A percentile compares a stretch with the other conserved stretches of the same genome.
phyloP scores from a whole-genome alignment of 2,329 filamentous ascomycete genomes.

The Colletotrichum tofieldiae region DNA sequence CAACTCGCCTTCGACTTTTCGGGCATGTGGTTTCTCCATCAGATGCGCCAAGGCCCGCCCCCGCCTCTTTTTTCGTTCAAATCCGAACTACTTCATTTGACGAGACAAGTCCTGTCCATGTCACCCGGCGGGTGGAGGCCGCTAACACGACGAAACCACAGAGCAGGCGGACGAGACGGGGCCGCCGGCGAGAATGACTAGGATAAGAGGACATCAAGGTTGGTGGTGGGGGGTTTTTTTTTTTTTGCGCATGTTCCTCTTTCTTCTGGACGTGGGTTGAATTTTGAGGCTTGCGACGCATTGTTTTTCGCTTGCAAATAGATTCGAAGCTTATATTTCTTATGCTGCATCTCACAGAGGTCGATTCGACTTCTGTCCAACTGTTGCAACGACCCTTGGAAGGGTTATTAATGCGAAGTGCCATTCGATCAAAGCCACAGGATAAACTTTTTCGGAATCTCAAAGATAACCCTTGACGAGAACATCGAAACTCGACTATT shows the following conservation, averaged over 20 bases:
- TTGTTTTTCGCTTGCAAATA: background rate
- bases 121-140: constrained; percentile 29
- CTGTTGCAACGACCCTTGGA: background rate
- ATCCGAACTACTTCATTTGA: constrained; percentile 3
- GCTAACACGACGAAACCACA: constrained; percentile 9
- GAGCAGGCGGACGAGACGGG: constrained; percentile 10
- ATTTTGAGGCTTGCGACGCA: background rate
- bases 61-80: constrained; percentile 4
- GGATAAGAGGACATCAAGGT: constrained; percentile 24
- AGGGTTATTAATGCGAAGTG: background rate
- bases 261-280: background rate
- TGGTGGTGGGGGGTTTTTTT: too few species aligned
- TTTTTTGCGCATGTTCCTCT: background rate
- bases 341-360: background rate
- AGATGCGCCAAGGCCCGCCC: constrained; percentile 7
- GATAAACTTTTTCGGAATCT: background rate
- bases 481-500: background rate
- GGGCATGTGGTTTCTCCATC: background rate
- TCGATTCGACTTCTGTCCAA: background rate
- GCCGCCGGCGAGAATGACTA: constrained; percentile 17
- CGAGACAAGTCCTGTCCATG: constrained; percentile 1
- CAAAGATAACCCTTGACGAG: background rate
- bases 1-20: background rate
- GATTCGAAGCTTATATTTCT: too few species aligned
- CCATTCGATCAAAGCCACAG: background rate